Percentiles rank a stretch among this genome's conserved stretches.
Evolutionary conservation across 768 basidiomycete species (phyloP).

Genomic region (Hypholoma fasciculare): DNA sequence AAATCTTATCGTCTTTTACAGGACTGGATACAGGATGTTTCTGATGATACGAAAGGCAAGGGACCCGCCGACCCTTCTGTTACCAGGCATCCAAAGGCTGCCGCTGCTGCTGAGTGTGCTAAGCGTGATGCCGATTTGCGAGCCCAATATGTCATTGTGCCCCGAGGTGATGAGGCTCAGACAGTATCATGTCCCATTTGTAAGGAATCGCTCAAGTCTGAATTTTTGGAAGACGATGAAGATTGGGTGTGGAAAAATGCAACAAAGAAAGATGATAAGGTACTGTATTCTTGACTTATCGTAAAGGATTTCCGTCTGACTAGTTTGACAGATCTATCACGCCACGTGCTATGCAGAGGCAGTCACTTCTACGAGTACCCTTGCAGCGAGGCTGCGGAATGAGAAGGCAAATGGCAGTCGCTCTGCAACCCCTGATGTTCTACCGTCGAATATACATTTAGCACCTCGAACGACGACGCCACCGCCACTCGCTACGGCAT

Average conservation of each 20-base stretch:
- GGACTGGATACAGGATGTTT: slow-evolving; percentile 86
- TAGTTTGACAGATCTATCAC: slow-evolving; percentile 74
- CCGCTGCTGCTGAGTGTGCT: slow-evolving; percentile 61
- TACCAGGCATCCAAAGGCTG: slow-evolving; percentile 53
- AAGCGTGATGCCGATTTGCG: slow-evolving; percentile 77
- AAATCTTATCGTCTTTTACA: slow-evolving; percentile 30
- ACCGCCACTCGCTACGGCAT: slow-evolving; percentile 29
- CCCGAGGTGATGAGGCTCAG: slow-evolving; percentile 86
- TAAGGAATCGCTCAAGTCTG: slow-evolving; percentile 89
- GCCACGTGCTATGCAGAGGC: slow-evolving; percentile 94
- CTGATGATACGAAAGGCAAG: slow-evolving; percentile 67
- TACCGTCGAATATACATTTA: slow-evolving; percentile 25
- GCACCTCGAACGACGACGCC: slow-evolving; percentile 38
- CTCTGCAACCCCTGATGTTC: slow-evolving; percentile 73
- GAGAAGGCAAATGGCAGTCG: slow-evolving; percentile 65
- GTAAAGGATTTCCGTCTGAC: neutral
- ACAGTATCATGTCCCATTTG: slow-evolving; percentile 91
- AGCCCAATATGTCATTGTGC: slow-evolving; percentile 82
- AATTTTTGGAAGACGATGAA: slow-evolving; percentile 94
- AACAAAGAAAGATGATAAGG: slow-evolving; percentile 78
- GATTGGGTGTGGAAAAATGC: slow-evolving; percentile 99
- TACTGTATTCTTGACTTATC: slow-evolving; percentile 32
- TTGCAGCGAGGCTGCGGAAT: slow-evolving; percentile 68
- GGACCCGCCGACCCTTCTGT: slow-evolving; percentile 55
- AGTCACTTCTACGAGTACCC: slow-evolving; percentile 56